Evolutionary conservation across 163 green algal genomes (phyloP).

Genomic region (Picocystis sp.): DNA sequence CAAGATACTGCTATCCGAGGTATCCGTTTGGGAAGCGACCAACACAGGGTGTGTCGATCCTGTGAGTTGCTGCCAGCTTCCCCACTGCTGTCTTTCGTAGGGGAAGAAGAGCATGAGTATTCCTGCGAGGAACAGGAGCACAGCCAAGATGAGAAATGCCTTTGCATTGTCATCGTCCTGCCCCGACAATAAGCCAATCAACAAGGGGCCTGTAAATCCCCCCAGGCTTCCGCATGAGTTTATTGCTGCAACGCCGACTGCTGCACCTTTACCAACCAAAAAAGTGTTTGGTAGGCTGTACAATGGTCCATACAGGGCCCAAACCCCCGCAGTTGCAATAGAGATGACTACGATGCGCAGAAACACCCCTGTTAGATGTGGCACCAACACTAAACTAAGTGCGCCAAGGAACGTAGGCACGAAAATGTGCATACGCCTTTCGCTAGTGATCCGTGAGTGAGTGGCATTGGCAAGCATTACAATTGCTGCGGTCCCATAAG

Average conservation of each 20-base stretch:
- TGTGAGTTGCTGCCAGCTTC: too few relatives aligned
- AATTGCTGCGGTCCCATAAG: background rate
- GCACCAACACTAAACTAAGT: background rate
- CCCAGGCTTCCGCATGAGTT: constrained; percentile 22
- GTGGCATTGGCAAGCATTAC: background rate
- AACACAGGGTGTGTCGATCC: too few relatives aligned
- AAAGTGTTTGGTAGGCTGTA: constrained; percentile 26
- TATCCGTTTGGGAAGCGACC: too few relatives aligned
- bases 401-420: constrained; percentile 9
- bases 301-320: constrained; percentile 21
- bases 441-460: background rate
- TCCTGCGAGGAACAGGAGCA: too few relatives aligned
- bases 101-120: too few relatives aligned
- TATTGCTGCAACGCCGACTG: constrained; percentile 20
- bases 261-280: constrained; percentile 7
- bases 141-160: too few relatives aligned
- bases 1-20: too few relatives aligned
- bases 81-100: too few relatives aligned
- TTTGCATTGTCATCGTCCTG: too few relatives aligned
- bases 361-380: background rate
- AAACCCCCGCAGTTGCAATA: constrained; percentile 11
- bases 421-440: constrained; percentile 16
- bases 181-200: constrained; percentile 15
- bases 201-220: constrained; percentile 21
- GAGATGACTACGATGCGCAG: constrained; percentile 16